Evolutionary conservation across 495 filamentous ascomycete genomes (phyloP).

Genomic region (Monascus purpureus): DNA sequence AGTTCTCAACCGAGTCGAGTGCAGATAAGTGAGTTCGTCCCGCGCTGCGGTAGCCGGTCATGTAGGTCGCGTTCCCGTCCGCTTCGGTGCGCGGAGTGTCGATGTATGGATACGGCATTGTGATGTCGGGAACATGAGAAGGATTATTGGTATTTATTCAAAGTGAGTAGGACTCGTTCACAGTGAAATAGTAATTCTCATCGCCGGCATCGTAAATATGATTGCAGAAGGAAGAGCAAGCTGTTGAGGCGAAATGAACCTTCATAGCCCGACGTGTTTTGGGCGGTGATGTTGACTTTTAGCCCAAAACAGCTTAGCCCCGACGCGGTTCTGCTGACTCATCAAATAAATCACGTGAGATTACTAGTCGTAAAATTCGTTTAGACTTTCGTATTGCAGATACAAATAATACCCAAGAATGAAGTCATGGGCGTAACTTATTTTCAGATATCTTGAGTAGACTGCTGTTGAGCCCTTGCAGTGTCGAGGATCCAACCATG

Average conservation of each 20-base stretch:
- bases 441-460: too few relatives aligned
- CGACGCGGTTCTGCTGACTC: background rate
- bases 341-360: background rate
- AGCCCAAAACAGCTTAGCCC: conserved; percentile 20
- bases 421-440: too few relatives aligned
- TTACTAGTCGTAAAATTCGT: too few relatives aligned
- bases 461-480: too few relatives aligned
- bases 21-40: conserved; percentile 40
- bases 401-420: too few relatives aligned
- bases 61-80: conserved; percentile 62
- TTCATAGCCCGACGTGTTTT: conserved; percentile 35
- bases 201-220: too few relatives aligned
- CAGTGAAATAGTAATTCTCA: too few relatives aligned
- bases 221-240: too few relatives aligned
- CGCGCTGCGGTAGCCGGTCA: conserved; percentile 40
- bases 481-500: too few relatives aligned
- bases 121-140: conserved; percentile 8
- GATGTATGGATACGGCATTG: conserved; percentile 42
- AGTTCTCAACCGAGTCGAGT: conserved; percentile 69
- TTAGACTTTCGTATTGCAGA: too few relatives aligned
- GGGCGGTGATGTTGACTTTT: conserved; percentile 32
- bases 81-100: conserved; percentile 68
- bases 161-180: background rate
- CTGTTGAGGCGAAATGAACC: too few relatives aligned
- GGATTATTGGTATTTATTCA: background rate